Evolutionary conservation across 164 flowering plant species (phyloP).

Genomic region (Chimonanthus praecox): DNA sequence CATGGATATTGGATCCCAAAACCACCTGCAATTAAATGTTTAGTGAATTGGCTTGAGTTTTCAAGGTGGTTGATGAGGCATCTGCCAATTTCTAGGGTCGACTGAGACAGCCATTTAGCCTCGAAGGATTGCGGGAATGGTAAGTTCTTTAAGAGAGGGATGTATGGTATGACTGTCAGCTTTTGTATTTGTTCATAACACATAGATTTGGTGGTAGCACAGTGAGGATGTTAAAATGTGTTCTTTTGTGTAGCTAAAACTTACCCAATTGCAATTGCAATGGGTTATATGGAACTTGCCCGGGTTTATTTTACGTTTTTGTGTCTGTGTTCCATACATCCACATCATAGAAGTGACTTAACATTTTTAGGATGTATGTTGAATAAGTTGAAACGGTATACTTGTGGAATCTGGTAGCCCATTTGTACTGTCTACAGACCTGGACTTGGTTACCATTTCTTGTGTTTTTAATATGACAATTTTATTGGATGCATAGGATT

Average conservation of each 20-base stretch:
- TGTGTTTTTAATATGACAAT: not conserved
- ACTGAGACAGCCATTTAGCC: not conserved
- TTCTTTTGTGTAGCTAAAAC: not conserved
- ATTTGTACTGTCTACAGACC: too few relatives aligned
- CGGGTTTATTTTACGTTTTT: not conserved
- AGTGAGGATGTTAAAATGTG: not conserved
- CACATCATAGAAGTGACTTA: not conserved
- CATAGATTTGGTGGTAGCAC: not conserved
- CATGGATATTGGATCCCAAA: not conserved
- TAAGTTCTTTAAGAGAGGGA: not conserved
- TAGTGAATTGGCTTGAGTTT: not conserved
- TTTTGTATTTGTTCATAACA: not conserved
- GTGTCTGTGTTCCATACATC: not conserved
- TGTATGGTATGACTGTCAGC: not conserved
- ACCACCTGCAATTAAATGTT: not conserved
- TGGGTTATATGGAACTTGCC: not conserved
- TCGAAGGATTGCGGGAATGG: not conserved
- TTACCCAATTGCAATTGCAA: not conserved
- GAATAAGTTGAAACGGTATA: not conserved
- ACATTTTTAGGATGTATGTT: not conserved
- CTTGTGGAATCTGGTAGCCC: too few relatives aligned
- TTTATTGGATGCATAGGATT: not conserved
- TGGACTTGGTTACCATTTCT: too few relatives aligned
- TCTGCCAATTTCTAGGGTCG: not conserved
- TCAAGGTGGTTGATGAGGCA: not conserved